Evolutionary conservation across 345 rosid genomes (phyloP).

Genomic region (Jatropha curcas): DNA sequence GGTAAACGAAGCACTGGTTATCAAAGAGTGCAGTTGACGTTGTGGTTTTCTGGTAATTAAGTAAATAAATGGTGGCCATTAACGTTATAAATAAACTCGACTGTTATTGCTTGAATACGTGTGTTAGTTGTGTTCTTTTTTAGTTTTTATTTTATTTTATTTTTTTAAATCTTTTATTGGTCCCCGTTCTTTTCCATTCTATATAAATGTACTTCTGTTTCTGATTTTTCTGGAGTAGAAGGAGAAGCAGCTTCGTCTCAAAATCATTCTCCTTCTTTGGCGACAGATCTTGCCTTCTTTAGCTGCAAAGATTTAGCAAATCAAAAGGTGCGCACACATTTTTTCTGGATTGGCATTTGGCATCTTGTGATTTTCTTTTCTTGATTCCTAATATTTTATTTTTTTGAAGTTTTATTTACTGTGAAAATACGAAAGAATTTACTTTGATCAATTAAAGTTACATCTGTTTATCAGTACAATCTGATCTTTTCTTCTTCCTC

Average conservation of each 20-base stretch:
- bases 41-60: background rate
- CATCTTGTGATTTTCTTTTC: background rate
- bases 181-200: background rate
- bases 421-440: background rate
- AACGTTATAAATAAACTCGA: background rate
- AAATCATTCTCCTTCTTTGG: too few species aligned
- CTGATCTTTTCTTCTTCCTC: background rate
- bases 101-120: background rate
- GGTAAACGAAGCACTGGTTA: constrained; percentile 2
- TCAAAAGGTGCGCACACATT: constrained; percentile 2
- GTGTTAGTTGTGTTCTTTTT: constrained; percentile 7
- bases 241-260: too few species aligned
- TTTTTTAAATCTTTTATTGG: background rate
- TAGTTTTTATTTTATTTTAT: background rate
- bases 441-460: too few species aligned
- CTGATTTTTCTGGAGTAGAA: too few species aligned
- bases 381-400: background rate
- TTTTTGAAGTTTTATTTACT: background rate
- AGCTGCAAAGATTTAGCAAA: background rate
- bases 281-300: background rate
- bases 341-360: background rate
- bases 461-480: background rate
- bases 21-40: constrained; percentile 4
- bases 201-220: too few species aligned
- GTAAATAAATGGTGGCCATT: background rate